Conservation (phyloP, 2,329 filamentous ascomycete genomes). For the Acephala macrosclerotiorum region DNA sequence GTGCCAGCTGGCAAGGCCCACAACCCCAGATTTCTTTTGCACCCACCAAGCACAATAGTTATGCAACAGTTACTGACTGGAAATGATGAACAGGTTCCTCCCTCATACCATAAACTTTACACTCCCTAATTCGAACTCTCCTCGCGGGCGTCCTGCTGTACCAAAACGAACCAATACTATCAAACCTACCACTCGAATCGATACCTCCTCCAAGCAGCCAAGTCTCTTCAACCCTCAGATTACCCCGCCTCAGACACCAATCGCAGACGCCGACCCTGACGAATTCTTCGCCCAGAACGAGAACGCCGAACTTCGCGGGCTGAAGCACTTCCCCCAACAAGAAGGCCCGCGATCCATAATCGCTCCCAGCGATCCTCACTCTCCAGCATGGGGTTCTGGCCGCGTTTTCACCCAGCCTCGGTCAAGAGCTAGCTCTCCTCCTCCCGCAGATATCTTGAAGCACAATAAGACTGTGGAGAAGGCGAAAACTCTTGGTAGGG, state of each 20-base stretch:
- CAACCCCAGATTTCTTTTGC: neutral
- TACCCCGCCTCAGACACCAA: constrained; percentile 44
- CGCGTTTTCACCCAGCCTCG: constrained; percentile 66
- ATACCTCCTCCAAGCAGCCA: constrained; percentile 58
- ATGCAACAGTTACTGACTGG: constrained; percentile 25
- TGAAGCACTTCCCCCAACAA: constrained; percentile 56
- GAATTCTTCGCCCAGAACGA: constrained; percentile 66
- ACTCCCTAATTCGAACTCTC: constrained; percentile 60
- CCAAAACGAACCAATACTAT: constrained; percentile 48
- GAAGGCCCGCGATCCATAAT: constrained; percentile 57
- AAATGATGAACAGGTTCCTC: constrained; percentile 70
- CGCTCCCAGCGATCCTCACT: constrained; percentile 76
- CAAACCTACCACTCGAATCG: constrained; percentile 54
- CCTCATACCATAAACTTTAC: constrained; percentile 93
- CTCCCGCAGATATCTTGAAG: constrained; percentile 78
- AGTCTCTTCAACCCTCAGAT: constrained; percentile 43
- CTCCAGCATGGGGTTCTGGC: constrained; percentile 74
- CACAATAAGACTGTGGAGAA: constrained; percentile 65
- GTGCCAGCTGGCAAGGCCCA: neutral
- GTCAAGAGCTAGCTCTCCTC: constrained; percentile 76
- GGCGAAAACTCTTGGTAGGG: constrained; percentile 62
- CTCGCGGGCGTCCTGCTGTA: constrained; percentile 34
- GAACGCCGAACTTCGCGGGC: constrained; percentile 54
- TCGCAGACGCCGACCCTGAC: constrained; percentile 48
- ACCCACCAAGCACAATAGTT: constrained; percentile 7